These are phyloP conservation scores for Arabis hirsuta DNA, from an alignment of 345 rosid species.

Conservation along the genomic window DNA sequence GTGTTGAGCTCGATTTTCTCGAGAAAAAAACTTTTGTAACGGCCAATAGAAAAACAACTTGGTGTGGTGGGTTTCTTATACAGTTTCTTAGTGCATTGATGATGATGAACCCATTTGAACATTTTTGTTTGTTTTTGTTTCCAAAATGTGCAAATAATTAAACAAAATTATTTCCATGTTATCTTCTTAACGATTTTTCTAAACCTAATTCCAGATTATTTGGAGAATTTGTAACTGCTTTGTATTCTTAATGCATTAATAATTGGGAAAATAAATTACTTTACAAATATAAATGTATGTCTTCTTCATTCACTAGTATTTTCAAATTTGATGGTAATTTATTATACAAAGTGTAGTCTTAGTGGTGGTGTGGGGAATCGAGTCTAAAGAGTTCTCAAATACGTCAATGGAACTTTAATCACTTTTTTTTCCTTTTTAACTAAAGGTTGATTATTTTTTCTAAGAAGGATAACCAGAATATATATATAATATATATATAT, in stretches of 20 bases:
- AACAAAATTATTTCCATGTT: background rate
- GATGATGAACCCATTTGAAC: constrained; percentile 27
- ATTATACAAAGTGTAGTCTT: too few species aligned
- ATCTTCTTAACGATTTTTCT: background rate
- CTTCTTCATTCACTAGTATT: too few species aligned
- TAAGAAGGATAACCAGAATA: too few species aligned
- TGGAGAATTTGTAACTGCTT: background rate
- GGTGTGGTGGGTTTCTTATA: constrained; percentile 36
- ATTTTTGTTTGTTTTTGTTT: background rate
- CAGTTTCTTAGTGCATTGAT: constrained; percentile 26
- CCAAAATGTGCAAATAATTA: background rate
- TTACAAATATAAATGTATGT: too few species aligned
- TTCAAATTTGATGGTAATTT: too few species aligned
- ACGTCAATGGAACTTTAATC: too few species aligned
- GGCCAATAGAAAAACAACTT: constrained; percentile 26
- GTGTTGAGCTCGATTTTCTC: background rate
- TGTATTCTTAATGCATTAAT: background rate
- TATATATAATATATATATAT: too few species aligned
- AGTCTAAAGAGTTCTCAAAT: too few species aligned
- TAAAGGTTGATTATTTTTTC: too few species aligned
- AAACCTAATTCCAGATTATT: background rate
- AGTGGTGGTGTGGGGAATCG: too few species aligned
- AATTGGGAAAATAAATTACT: too few species aligned
- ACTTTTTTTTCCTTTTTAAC: too few species aligned
- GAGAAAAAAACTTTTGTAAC: constrained; percentile 28